Evolutionary conservation across 1,284 basidiomycete species (phyloP), one percentile per base, ranked within the genome.

Genomic region (Afroboletus lepidellus): DNA sequence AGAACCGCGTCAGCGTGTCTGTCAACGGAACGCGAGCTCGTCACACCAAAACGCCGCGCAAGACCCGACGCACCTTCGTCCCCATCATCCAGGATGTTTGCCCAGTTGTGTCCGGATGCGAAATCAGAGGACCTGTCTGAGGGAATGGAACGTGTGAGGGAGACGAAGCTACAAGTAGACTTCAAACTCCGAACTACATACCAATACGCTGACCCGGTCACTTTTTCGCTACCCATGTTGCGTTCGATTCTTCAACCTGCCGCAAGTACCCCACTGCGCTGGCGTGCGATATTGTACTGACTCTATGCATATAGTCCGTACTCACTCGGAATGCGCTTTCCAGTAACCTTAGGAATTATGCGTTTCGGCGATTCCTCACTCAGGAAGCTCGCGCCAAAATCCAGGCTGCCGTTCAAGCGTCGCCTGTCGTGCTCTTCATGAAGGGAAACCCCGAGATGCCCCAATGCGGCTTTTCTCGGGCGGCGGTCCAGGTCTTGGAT

Each of bases 381-480:
- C 70, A 77, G 20, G 75, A 80, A 49, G 67, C 69, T 3, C 73
- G 76, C 30, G 51, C 66, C 21, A 71, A 72, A 50, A 69, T 73
- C 21, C 62, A 71, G 41, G 46, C 80, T 69, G 81, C 80, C 9
- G 78, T 87, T 32, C 69, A 75, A 18, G 64, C 69, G 27, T 76
- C 79, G 51, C 82, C 83, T 1, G 77, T 92, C 34, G 87, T 93
- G 53, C 70, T 92, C 41, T 93, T 93, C 78, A 93, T 93, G 90
- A 93, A 93, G 74, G 90, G 96, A 21, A 87, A 85, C 57, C 92
- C 92, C 0, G 83, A 88, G 42, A 77, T 80, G 24, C 97, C 94
- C 2, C 85, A 92, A 56, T 96, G 96, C 61, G 97, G 97, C 20
- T 99, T 98, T 80, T 96, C 93, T 21, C 80, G 96, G 44, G 96